Evolutionary conservation across 768 basidiomycete genomes (phyloP), one percentile per base, ranked within the genome.

Genomic region (Stropharia rugosoannulata): DNA sequence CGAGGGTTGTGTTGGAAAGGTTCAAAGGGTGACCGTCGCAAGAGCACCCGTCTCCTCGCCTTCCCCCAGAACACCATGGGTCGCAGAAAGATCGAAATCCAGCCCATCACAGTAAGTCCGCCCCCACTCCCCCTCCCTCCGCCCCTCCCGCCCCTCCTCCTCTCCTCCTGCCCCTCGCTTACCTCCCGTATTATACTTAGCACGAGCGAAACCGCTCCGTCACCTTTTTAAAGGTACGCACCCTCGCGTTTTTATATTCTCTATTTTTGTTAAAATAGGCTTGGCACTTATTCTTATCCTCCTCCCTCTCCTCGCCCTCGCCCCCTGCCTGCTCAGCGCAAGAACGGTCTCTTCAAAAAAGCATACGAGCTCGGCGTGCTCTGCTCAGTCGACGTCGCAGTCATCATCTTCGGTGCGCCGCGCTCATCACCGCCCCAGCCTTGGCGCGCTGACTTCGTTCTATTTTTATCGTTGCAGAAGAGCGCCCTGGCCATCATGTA

Each of bases 161-260:
- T 66, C 68, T 64, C 65, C 55, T 65, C 64, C 49, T 61, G 53
- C 49, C 48, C 56, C 63, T 72, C 58, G 59, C 58, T 67, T 79
- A 76, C 75, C 68, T 75, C n/a, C n/a, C 71, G 77, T 88, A 61
- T 66, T 79, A 75, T 74, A 70, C 75, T 73, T 80, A 93, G 90
- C 89, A 93, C 75, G 91, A 93, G 75, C 86, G 91, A 74, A 93
- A 93, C 72, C 87, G 91, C 64, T 88, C 89, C 59, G 91, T 93
- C 69, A 93, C 91, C 64, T 93, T 93, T 80, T 77, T 93, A 76
- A 93, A 93, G 85, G 91, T 81, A 76, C 60, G 58, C 62, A 61
- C 45, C 51, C 61, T 61, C 64, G 57, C 57, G 56, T 59, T 60
- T 62, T 69, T 71, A 68, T 72, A 76, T 64, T 75, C 77, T 75